Evolutionary conservation across 2,329 filamentous ascomycete genomes (phyloP), one percentile per base, ranked within the genome.

Genomic region (Hymenoscyphus occultus): DNA sequence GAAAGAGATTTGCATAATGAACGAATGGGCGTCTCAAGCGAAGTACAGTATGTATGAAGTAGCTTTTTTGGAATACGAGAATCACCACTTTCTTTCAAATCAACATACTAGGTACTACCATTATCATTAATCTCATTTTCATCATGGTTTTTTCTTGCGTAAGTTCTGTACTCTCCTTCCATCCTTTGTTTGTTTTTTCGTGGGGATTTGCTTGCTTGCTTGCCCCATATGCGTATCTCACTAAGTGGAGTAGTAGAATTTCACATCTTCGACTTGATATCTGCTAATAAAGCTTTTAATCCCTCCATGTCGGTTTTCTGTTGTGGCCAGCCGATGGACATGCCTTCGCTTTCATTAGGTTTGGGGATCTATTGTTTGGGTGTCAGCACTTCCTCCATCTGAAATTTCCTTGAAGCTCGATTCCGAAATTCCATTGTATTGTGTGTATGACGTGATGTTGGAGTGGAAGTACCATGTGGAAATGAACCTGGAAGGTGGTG

Each of bases 231-330:
- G 22, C 22, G 22, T 22, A 22, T 22, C 22, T 22, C 22, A 22
- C 22, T 22, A 51, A 22, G 10, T 51, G 22, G n/a, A 12, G 48
- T 13, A 48, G n/a, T 48, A 48, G 22, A 1, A 19, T 45, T 61
- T 78, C 82, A 97, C 84, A 98, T 94, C 84, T 93, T 97, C 16
- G 89, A 80, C 85, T 96, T 96, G 75, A 99, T 83, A 63, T 96
- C 91, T 77, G 94, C 92, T 67, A 85, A 83, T 67, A 96, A 80
- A 68, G 85, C 86, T 83, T 93, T 91, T 73, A 99, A 80, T 76
- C 88, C 85, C 0, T 92, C 91, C 90, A 95, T 96, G 72, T 97
- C 89, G 1, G 85, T 84, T 67, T 82, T 78, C 78, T 91, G 84
- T 69, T 88, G 81, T 22, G 93, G 92, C 95, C 95, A 99, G 40